Base-by-base conservation (phyloP, 2,329 filamentous ascomycete species). In the Botrytis pseudocinerea region DNA sequence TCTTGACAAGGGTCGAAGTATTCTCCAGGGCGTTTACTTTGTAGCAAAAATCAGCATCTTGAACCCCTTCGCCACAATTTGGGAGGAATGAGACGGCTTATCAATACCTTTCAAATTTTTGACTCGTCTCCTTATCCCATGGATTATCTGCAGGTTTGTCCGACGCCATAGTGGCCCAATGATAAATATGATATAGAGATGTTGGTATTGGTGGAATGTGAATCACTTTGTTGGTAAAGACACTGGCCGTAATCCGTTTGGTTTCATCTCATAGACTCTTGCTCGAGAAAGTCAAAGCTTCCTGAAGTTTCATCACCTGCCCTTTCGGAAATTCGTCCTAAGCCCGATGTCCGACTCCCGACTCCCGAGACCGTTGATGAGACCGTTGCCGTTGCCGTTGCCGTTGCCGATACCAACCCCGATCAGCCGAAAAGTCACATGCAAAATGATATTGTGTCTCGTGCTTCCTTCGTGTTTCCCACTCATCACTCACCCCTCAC, bases 1-100 rank as follows among this genome's bases (percentile, higher is more conserved):
- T 97, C 95, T 82, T 98, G 95, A 83, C 96, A 99, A 2, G 96
- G 96, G 79, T 99, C 96, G 82, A 93, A 94, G 84, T 92, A 98
- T 82, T 98, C 91, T 85, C 94, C 97, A 80, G 91, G 89, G 72
- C 87, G 88, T 86, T 98, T 98, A 78, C 95, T 97, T 79, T 74
- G 35, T 20, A 7, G 22, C 14, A 46, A 20, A 40, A n/a, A 70
- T 70, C 48, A 69, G 65, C 38, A 18, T 40, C 25, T 57, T 42
- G n/a, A 20, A 57, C 20, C 40, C 40, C 40, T 25, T 61, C 40
- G 66, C 66, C 51, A 60, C 66, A 20, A 28, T 2, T 69, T 51
- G 48, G 60, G 75, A 78, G 60, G 78, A 76, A 73, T 65, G 48
- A 63, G 38, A 38, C 54, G 38, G 46, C 35, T 7, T 4, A 42